Percentiles rank a stretch among this genome's conserved stretches.
These are phyloP conservation scores for Hyaloscypha bicolor DNA, from an alignment of 495 filamentous ascomycete species.

Conservation along the genomic window DNA sequence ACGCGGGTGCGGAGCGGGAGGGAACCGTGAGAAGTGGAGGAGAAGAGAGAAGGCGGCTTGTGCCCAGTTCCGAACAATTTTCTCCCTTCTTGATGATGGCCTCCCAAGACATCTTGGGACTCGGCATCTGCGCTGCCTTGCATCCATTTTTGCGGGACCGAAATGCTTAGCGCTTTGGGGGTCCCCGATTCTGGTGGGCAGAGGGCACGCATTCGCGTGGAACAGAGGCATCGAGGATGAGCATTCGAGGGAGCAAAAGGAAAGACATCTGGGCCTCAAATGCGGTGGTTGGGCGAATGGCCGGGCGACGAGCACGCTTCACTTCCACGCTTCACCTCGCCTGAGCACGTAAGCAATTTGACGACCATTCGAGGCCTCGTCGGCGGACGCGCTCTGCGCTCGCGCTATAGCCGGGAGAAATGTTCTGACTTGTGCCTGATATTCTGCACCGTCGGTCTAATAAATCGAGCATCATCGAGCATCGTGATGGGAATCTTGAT, in stretches of 20 bases:
- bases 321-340: neutral
- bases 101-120: neutral
- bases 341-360: neutral
- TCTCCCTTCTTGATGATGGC: neutral
- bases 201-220: neutral
- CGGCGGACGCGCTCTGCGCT: neutral
- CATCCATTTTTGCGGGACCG: conserved; percentile 17
- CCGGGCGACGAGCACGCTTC: neutral
- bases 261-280: neutral
- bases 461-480: neutral
- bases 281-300: conserved; percentile 19
- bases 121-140: neutral
- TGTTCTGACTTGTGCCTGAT: conserved; percentile 16
- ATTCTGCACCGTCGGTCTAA: neutral
- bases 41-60: neutral
- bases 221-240: conserved; percentile 1
- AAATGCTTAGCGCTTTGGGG: conserved; percentile 11
- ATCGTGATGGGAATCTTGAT: neutral
- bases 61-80: neutral
- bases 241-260: neutral
- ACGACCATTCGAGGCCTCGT: neutral
- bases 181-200: too few species aligned
- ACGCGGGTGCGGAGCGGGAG: neutral
- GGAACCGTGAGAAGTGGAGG: too few species aligned
- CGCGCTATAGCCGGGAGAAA: conserved; percentile 6